Base-by-base conservation (phyloP, 768 basidiomycete species). In the Boletus vermiculosoides region DNA sequence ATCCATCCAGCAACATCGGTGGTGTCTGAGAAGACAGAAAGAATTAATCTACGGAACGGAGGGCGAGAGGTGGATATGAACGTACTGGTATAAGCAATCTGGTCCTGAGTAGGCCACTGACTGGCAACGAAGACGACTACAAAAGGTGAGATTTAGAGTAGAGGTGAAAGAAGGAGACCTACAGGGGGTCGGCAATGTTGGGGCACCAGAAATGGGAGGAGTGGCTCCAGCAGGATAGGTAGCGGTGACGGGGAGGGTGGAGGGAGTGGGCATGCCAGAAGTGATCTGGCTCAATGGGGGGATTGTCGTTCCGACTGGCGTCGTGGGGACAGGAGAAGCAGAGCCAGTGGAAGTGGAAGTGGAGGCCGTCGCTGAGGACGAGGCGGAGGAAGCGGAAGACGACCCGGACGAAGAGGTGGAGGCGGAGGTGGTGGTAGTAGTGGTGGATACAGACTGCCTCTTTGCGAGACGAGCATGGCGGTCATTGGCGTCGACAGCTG, bases 1-100 rank as follows among this genome's bases (percentile, higher is more conserved):
- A 92, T 74, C 92, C 92, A 94, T 57, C 76, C 65, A 36, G 78
- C 59, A n/a, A 94, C 89, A 56, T 91, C 80, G 2, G 75, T 63
- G 23, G 56, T 18, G 13, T 28, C 58, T 62, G 23, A n/a, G 12
- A 20, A 22, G n/a, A 52, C 6, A 4, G 25, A 13, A 6, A 22
- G 13, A 4, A n/a, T 54, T 12, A 50, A 50, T 15, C 3, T 10
- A 47, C 9, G 30, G 6, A 12, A 22, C 0, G 1, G 23, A n/a
- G 1, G 37, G 20, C 2, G 2, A 41, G 40, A 13, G n/a, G 11
- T 2, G 37, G 18, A 20, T 11, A 30, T 1, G 5, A n/a, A 70
- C 78, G 33, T 61, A 88, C 87, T 76, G 12, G 84, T 83, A 23
- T 79, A 75, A 10, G 87, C 84, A 30, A 85, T 68, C 23, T 75